Evolutionary conservation across 2,329 filamentous ascomycete genomes (phyloP), one percentile per base, ranked within the genome.

Genomic region (Epichloe hybrida): DNA sequence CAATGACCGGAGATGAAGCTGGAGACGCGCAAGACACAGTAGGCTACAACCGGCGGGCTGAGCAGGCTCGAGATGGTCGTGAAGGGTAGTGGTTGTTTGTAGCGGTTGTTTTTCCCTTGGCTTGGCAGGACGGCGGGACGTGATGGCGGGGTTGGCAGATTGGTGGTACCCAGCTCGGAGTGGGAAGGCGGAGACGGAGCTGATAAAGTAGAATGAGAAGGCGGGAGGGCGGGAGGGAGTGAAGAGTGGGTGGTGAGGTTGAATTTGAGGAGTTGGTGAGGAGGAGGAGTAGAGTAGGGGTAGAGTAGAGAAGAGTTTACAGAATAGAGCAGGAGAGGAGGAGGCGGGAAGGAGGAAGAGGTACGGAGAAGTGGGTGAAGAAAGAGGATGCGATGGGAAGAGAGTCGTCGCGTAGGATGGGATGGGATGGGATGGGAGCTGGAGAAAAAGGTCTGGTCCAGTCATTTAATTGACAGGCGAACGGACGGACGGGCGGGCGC

Each of bases 331-430:
- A 42, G 46, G 8, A 27, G 41, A 21, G 17, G 48, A 37, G 51
- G 46, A 17, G 17, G 17, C 52, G 53, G 41, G 50, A 41, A 20
- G 51, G 38, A 40, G 44, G 35, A 21, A n/a, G 40, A 35, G 40
- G 50, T 41, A 46, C 31, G 46, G 34, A 40, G 46, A 34, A 13
- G 40, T 15, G 36, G 46, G 27, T 43, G 40, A 45, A 39, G 44
- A 31, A 50, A 42, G 38, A 53, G 42, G 49, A 46, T 38, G 39
- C 37, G 52, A 45, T 38, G 45, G 49, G 49, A 49, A 37, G 44
- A 50, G 49, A 37, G 44, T 41, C 27, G 49, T 35, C 17, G 50
- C 17, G 46, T 13, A 44, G 39, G 47, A 49, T 49, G 21, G 20
- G 31, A 35, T 17, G 17, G 17, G 17, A 17, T 17, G 17, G 17